phyloP scores from a whole-genome alignment of 2,329 filamentous ascomycete species.

The Xylariales sp. region DNA sequence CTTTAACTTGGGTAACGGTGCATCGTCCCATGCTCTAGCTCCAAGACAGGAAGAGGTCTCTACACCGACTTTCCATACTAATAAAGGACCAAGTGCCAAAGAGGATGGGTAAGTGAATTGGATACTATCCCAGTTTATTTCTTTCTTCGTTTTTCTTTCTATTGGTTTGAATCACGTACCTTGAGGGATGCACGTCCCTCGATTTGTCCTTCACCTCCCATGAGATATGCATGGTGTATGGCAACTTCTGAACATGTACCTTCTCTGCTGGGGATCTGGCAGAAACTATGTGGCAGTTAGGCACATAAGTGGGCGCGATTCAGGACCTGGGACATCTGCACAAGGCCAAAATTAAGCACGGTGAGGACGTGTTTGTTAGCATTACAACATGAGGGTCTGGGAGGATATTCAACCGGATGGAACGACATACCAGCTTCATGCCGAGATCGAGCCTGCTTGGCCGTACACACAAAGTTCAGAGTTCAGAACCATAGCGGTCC shows the following conservation, averaged over 20 bases:
- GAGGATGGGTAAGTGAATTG: conserved; percentile 84
- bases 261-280: not conserved
- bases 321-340: not conserved
- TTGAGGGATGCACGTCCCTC: too few relatives aligned
- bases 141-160: conserved; percentile 13
- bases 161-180: too few relatives aligned
- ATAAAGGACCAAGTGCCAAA: conserved; percentile 67
- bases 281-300: conserved; percentile 2
- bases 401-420: conserved; percentile 17
- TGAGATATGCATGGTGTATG: too few relatives aligned
- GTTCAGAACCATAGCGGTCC: too few relatives aligned
- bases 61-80: conserved; percentile 22
- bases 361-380: conserved; percentile 15
- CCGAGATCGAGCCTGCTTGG: conserved; percentile 17
- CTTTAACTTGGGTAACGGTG: conserved; percentile 50
- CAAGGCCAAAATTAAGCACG: too few relatives aligned
- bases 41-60: conserved; percentile 26
- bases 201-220: too few relatives aligned
- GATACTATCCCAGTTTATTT: too few relatives aligned
- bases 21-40: conserved; percentile 22
- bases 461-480: conserved; percentile 16
- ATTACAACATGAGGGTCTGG: conserved; percentile 14
- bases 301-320: conserved; percentile 2
- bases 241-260: too few relatives aligned
- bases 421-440: conserved; percentile 18